These are phyloP conservation scores for Cochlearia excelsa DNA, from an alignment of 345 rosid species.

Conservation along the genomic window DNA sequence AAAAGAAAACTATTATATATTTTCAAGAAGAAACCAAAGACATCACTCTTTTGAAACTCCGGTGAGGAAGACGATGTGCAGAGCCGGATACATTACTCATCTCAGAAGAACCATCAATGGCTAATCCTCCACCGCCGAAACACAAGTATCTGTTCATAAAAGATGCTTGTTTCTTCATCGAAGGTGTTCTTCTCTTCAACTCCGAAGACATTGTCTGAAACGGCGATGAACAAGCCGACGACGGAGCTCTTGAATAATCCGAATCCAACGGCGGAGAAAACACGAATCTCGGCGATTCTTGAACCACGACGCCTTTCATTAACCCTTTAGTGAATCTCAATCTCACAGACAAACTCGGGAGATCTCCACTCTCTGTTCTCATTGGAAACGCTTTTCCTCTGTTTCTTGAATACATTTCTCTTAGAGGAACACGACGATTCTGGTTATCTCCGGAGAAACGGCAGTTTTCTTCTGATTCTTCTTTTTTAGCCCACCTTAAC, in stretches of 20 bases:
- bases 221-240: conserved; percentile 34
- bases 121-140: conserved; percentile 64
- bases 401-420: conserved; percentile 57
- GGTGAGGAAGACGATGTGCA: conserved; percentile 25
- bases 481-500: conserved; percentile 59
- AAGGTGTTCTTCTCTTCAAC: conserved; percentile 17
- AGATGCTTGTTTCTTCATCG: conserved; percentile 41
- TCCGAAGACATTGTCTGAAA: conserved; percentile 30
- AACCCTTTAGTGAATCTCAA: conserved; percentile 59
- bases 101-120: conserved; percentile 40
- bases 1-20: neutral
- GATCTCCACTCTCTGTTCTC: conserved; percentile 41
- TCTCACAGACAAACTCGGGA: conserved; percentile 73
- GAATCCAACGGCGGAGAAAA: conserved; percentile 45
- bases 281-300: conserved; percentile 44
- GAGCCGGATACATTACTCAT: conserved; percentile 17
- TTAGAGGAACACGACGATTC: conserved; percentile 54
- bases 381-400: conserved; percentile 43
- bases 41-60: conserved; percentile 42
- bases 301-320: conserved; percentile 68
- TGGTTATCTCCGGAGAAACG: conserved; percentile 29
- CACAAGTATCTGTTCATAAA: conserved; percentile 68
- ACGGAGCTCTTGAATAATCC: conserved; percentile 33
- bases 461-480: conserved; percentile 35
- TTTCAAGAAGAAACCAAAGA: conserved; percentile 44